Evolutionary conservation across 805 yeast genomes (phyloP), one percentile per base, ranked within the genome.

Genomic region (Lipomyces anomalus): DNA sequence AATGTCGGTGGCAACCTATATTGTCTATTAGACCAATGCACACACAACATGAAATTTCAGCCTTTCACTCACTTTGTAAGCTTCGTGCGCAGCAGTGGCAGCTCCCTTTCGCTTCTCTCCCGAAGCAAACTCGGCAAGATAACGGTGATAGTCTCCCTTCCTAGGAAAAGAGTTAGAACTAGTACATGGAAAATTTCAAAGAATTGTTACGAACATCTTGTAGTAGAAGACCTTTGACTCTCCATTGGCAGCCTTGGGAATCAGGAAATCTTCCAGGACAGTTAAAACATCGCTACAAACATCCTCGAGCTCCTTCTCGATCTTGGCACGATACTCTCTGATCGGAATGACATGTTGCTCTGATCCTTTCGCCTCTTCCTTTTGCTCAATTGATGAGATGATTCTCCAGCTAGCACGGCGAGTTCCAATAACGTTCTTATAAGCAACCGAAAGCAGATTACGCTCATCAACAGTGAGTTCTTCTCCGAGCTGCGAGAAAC

Each of bases 401-500:
- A 92, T 89, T 81, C 98, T 87, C 98, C 98, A 90, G 45, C 97
- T 88, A 54, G 98, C 98, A 74, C 98, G 92, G 67, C 97, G 90
- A 53, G 97, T 95, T 66, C 98, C 98, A 68, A 90, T 90, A 47
- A 92, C 98, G 65, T 90, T 90, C 74, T 90, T 90, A 80, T 92
- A 90, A 54, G 98, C 98, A 60, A 90, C 98, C 22, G 96, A 86
- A 61, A 90, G 79, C 60, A 90, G 78, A 73, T 90, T 90, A 71
- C 98, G 90, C 76, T 90, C 98, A 75, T 90, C 98, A 55, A 92
- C 97, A 37, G 95, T 82, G 61, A 90, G 76, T 71, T 92, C 98
- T 72, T 61, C 53, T 47, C 68, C 70, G 56, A 50, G 48, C 52
- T 47, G 17, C 6, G n/a, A 28, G 13, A 28, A 28, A 28, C 16